Evolutionary conservation across 2,329 filamentous ascomycete genomes (phyloP), one percentile per base, ranked within the genome.

Genomic region (Mollisia scopiformis): DNA sequence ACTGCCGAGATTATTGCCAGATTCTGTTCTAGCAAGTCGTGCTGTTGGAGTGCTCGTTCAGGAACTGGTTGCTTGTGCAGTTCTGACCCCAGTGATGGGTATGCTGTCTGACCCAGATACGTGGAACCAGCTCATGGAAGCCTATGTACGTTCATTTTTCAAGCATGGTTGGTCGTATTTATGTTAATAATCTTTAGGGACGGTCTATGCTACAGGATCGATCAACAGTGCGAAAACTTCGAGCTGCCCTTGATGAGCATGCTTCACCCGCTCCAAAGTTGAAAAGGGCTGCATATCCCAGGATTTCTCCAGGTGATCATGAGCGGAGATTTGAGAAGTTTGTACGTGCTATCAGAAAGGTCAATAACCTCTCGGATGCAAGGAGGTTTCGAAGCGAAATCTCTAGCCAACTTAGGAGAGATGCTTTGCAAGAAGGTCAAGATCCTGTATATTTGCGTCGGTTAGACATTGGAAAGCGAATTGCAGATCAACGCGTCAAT

Each of bases 111-210:
- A 99, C 68, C 93, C 96, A 1, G 96, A 99, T 77, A 96, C 90
- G 8, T 99, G 94, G 94, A 98, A 99, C 71, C 93, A 97, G 75
- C 77, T 97, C 62, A 92, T 98, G 83, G 94, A 98, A 75, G 93
- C 89, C 58, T 92, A 90, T 75, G 88, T 76, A 66, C 71, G 76
- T 63, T 66, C 43, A 21, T n/a, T 13, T 50, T 13, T 2, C 51
- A 47, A 43, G 52, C 11, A 19, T 33, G 16, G 1, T 21, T 52
- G 16, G 16, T n/a, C 19, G 31, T 23, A 28, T 2, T 35, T 35
- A 35, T 54, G 50, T 61, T 71, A 28, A 69, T 16, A 33, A 13
- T n/a, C 53, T 49, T 30, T 50, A 89, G 75, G 90, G 93, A 19
- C 88, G 91, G 53, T 89, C 90, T 27, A 89, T 96, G 79, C 82